Evolutionary conservation across 768 basidiomycete species (phyloP).

Genomic region (Lyophyllum atratum): DNA sequence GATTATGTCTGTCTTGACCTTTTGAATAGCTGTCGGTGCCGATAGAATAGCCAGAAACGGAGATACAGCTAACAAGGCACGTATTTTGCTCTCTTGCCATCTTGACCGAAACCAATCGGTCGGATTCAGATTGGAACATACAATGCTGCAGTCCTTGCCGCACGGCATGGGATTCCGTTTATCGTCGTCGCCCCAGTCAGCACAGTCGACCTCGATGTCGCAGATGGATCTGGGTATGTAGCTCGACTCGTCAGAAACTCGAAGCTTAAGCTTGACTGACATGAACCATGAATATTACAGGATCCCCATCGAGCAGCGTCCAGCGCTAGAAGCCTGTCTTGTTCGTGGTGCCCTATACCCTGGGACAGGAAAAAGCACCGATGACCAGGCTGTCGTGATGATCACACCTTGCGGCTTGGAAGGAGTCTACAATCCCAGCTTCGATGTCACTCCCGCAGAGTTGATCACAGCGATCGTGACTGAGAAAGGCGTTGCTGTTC

Average conservation of each 20-base stretch:
- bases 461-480: constrained; percentile 95
- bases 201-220: constrained; percentile 83
- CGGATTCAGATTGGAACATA: constrained; percentile 80
- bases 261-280: constrained; percentile 3
- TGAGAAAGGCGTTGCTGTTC: constrained; percentile 90
- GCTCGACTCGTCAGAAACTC: constrained; percentile 11
- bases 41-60: constrained; percentile 91
- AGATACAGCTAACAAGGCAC: constrained; percentile 92
- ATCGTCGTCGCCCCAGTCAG: constrained; percentile 92
- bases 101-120: constrained; percentile 17
- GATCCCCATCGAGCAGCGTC: constrained; percentile 94
- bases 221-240: constrained; percentile 64
- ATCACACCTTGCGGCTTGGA: constrained; percentile 71
- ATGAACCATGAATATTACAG: constrained; percentile 24
- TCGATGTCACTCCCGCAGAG: constrained; percentile 94
- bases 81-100: constrained; percentile 3
- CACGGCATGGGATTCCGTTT: constrained; percentile 86
- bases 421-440: constrained; percentile 89
- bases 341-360: constrained; percentile 82
- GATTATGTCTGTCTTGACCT: not conserved
- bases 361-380: constrained; percentile 36
- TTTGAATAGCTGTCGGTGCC: constrained; percentile 70
- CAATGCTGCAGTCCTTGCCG: constrained; percentile 91
- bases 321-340: constrained; percentile 83
- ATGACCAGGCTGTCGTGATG: constrained; percentile 77